These are phyloP conservation scores for Neurospora sp. DNA, from an alignment of 495 filamentous ascomycete genomes.

Conservation along the genomic window DNA sequence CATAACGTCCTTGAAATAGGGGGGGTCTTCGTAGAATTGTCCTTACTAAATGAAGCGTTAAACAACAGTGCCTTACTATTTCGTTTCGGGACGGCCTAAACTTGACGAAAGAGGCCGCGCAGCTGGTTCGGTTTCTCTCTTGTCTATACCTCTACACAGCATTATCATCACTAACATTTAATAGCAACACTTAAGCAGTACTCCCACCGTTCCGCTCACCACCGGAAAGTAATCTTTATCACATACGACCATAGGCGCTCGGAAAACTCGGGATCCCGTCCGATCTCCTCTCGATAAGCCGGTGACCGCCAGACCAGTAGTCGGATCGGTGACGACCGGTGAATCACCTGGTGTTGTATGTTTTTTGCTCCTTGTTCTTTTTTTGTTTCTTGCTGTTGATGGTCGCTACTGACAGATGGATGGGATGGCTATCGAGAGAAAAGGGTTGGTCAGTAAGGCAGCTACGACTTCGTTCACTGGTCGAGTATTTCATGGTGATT, in stretches of 20 bases:
- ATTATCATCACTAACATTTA: too few relatives aligned
- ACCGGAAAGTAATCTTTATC: background rate
- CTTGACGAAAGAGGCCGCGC: too few relatives aligned
- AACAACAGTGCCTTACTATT: too few relatives aligned
- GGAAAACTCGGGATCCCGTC: background rate
- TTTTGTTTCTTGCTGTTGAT: background rate
- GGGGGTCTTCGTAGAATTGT: too few relatives aligned
- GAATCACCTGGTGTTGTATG: background rate
- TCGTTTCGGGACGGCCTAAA: too few relatives aligned
- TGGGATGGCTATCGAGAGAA: background rate
- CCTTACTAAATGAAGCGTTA: too few relatives aligned
- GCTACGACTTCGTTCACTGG: background rate
- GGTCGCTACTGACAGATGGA: background rate
- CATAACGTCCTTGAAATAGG: too few relatives aligned
- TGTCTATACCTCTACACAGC: too few relatives aligned
- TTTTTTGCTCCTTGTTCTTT: background rate
- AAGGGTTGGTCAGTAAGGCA: background rate
- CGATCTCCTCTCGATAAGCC: background rate
- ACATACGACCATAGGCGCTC: background rate
- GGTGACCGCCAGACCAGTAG: background rate
- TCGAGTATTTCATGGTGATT: too few relatives aligned
- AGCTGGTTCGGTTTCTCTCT: too few relatives aligned
- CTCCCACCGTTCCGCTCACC: background rate
- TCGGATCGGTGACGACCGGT: background rate
- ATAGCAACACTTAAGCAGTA: background rate